Percentiles rank a stretch among this genome's conserved stretches.
Evolutionary conservation across 1,284 basidiomycete genomes (phyloP).

Genomic region (Trametes pubescens): DNA sequence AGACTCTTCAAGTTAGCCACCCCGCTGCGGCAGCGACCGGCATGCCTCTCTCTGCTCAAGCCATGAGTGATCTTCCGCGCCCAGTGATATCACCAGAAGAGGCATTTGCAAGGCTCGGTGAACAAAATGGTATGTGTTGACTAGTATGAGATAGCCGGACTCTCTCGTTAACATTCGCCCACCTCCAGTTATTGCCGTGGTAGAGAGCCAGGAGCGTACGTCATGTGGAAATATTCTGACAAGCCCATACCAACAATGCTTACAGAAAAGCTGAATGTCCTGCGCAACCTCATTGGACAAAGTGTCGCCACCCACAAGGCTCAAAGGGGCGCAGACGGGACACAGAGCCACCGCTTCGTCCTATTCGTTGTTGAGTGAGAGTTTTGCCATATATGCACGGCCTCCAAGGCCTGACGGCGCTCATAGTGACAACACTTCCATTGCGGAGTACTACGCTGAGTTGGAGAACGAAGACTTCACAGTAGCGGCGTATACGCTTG

Average conservation of each 20-base stretch:
- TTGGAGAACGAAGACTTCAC: conserved; percentile 29
- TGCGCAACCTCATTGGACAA: conserved; percentile 19
- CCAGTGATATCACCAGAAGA: conserved; percentile 1
- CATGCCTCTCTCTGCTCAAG: background rate
- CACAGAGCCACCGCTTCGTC: conserved; percentile 25
- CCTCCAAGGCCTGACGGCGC: background rate
- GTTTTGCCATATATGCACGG: background rate
- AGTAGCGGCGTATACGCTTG: conserved; percentile 29
- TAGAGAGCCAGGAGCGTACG: conserved; percentile 24
- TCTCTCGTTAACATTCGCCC: too few relatives aligned
- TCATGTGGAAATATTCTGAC: background rate
- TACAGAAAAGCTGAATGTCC: conserved; percentile 25
- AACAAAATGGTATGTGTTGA: conserved; percentile 4
- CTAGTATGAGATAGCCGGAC: background rate
- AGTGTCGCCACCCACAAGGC: conserved; percentile 23
- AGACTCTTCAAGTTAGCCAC: background rate
- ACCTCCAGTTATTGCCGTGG: conserved; percentile 22
- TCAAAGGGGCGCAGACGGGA: conserved; percentile 3
- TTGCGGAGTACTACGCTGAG: conserved; percentile 23
- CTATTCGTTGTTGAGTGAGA: conserved; percentile 34
- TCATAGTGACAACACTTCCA: conserved; percentile 28
- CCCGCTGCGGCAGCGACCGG: background rate
- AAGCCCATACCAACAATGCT: background rate
- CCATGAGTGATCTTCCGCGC: background rate
- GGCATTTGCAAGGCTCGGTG: background rate